Base-by-base conservation (phyloP, 176 grass and related monocot species). In the Musa acuminata region DNA sequence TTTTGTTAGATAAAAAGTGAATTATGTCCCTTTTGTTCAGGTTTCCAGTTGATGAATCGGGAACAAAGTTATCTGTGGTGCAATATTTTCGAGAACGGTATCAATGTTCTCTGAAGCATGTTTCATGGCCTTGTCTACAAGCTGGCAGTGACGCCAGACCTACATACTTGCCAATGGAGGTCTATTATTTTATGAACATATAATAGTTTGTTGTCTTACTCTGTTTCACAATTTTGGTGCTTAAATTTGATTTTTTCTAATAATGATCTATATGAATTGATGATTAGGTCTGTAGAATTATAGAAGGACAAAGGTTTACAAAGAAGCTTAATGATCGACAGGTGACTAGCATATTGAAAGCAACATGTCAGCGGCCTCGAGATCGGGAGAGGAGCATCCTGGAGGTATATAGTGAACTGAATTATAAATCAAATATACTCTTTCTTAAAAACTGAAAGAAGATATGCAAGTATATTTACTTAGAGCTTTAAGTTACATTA, bases 261-360 rank as follows among this genome's bases (percentile, higher is more conserved):
- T 49, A 11, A 73, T 43, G 74, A 53, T 55, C 35, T 22, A 53
- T 73, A 22, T 52, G 52, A 26, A 75, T 24, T 67, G 24, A 23
- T 84, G 2, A 87, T 9, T 19, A 96, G 92, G 89, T 82, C 19
- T 92, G 89, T 78, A 87, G 81, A 71, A 96, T 96, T 70, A 62
- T 96, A 0, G 87, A 89, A 89, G 92, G 92, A 20, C 89, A 96
- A 25, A 92, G 89, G 73, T 96, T 81, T 27, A 84, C 78, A 11
- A 89, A 89, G 79, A 92, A 89, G 69, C 78, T 96, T 19, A 96
- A 85, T 86, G 92, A 96, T 59, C 89, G 24, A 59, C 89, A 89
- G 65, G 89, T 89, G 51, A 92, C 92, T 51, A 85, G 83, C 27
- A 75, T 96, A 49, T 75, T 96, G 35, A 85, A 75, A 79, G 84